Evolutionary conservation across 345 rosid species (phyloP), one percentile per base, ranked within the genome.

Genomic region (Syzygium jambos): DNA sequence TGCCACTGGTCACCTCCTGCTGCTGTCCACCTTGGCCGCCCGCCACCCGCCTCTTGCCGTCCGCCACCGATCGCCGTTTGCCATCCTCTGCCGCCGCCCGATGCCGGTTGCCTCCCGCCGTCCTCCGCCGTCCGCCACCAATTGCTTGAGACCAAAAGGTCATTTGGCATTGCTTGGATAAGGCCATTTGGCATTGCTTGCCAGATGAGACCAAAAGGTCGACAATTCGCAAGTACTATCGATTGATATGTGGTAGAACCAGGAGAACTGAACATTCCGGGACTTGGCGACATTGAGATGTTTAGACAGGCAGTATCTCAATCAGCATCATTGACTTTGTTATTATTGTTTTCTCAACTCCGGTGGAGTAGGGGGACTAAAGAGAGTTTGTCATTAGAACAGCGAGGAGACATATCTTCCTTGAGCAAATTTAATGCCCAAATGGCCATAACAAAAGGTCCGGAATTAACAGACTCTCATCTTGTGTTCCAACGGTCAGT

Each of bases 351-450:
- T 43, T 43, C 46, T 43, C 59, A 86, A 90, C 68, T 87, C 22
- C 41, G 86, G 51, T 85, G 93, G 88, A 89, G 91, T 87, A 84
- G 90, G 89, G 54, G 92, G 93, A 51, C 89, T 90, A 87, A 93
- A 93, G 92, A 91, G 95, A 93, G 91, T 84, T 78, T 87, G 89
- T 78, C 65, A 73, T 87, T 90, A 85, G 43, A 87, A 87, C n/a
- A 85, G 73, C 84, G 91, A 91, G 90, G 89, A 91, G 87, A 89
- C 52, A 86, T 90, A 87, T 65, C 87, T 85, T 21, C 86, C 86
- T 14, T 34, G 65, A 78, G 51, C 86, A 59, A 86, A 88, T 88
- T 82, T 89, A 87, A 84, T 84, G 7, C 61, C 92, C 59, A 55
- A 83, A 17, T 51, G 78, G 85, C 57, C 29, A 86, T 91, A 88